Evolutionary conservation across 164 flowering plant species (phyloP).

Genomic region (Nymphaea colorata): DNA sequence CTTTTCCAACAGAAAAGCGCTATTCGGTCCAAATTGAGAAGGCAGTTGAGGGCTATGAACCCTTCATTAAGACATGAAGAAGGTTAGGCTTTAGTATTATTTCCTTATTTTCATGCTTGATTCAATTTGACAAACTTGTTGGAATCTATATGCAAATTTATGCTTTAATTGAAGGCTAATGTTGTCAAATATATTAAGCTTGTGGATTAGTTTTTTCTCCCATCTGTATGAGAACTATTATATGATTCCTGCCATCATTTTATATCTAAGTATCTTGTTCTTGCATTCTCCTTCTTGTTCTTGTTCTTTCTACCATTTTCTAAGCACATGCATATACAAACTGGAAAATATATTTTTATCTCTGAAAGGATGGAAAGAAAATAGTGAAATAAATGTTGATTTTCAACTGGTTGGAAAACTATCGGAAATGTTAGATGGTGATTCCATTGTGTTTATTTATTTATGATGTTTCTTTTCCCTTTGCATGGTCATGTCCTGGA

Average conservation of each 20-base stretch:
- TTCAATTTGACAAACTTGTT: not conserved
- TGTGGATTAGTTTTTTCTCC: not conserved
- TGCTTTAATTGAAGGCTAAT: not conserved
- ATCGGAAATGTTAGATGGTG: too few relatives aligned
- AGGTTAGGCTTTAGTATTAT: not conserved
- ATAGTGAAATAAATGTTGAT: too few relatives aligned
- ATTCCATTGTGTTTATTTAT: too few relatives aligned
- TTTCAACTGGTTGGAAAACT: too few relatives aligned
- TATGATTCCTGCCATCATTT: not conserved
- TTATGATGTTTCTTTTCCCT: too few relatives aligned
- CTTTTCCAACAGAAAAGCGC: not conserved
- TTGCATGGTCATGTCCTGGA: too few relatives aligned
- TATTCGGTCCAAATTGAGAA: not conserved
- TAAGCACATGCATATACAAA: too few relatives aligned
- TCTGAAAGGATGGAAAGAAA: too few relatives aligned
- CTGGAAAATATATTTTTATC: too few relatives aligned
- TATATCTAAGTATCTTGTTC: not conserved
- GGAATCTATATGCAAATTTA: not conserved
- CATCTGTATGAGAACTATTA: too few relatives aligned
- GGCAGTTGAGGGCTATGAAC: not conserved
- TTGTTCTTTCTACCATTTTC: too few relatives aligned
- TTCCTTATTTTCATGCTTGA: not conserved
- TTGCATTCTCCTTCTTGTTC: too few relatives aligned
- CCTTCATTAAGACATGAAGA: not conserved
- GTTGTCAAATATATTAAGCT: not conserved